phyloP scores from a whole-genome alignment of 257 asterid genomes.

The Solanum habrochaites region DNA sequence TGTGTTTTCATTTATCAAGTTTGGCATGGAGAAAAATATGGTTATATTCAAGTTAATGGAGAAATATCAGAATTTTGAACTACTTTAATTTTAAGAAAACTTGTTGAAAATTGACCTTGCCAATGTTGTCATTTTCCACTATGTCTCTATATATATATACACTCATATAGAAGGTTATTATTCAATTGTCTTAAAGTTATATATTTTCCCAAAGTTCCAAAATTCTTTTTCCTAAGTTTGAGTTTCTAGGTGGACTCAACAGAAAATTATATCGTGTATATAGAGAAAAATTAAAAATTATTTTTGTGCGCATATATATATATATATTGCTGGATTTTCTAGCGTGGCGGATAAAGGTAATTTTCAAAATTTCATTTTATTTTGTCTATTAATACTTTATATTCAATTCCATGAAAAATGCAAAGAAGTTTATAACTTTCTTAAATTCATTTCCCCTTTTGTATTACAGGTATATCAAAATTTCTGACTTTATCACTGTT shows the following conservation, averaged over 20 bases:
- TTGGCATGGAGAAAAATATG: neutral
- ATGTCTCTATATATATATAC: neutral
- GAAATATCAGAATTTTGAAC: neutral
- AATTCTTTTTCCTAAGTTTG: neutral
- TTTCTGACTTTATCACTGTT: fast-evolving
- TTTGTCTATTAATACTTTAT: neutral
- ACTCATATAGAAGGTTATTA: neutral
- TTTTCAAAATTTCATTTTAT: neutral
- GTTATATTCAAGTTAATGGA: neutral
- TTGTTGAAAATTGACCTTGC: neutral
- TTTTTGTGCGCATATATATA: neutral
- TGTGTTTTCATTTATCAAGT: neutral
- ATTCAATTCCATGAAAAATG: neutral
- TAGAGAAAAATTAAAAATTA: neutral
- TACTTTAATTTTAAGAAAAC: neutral
- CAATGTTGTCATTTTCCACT: neutral
- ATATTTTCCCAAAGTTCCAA: neutral
- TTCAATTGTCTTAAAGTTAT: neutral
- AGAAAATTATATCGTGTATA: neutral
- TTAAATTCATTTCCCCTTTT: neutral
- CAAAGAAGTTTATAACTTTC: neutral
- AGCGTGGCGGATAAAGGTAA: neutral
- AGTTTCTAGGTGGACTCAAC: neutral
- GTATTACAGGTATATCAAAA: neutral
- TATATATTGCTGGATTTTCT: neutral